Conservation (phyloP, 495 filamentous ascomycete species). For the Neurospora tetraspora region DNA sequence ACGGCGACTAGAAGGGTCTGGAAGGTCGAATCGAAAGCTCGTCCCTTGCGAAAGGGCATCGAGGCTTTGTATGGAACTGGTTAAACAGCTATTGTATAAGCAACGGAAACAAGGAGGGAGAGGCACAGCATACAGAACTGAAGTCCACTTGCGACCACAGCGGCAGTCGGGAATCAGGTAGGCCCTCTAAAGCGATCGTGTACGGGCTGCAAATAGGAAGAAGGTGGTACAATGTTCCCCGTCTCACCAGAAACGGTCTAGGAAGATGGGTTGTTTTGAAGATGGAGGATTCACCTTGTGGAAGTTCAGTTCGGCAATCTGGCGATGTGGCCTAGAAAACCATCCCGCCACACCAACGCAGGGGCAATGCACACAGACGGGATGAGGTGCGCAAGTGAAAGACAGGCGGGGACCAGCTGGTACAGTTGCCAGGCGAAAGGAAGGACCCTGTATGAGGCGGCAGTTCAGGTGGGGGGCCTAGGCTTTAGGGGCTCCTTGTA, state of each 20-base stretch:
- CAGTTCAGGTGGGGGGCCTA: background rate
- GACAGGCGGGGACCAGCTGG: background rate
- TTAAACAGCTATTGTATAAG: background rate
- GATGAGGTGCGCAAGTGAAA: background rate
- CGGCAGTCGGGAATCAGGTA: background rate
- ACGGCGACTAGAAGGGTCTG: background rate
- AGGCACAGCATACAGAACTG: background rate
- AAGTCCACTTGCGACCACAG: background rate
- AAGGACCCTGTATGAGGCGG: background rate
- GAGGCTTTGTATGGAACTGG: background rate
- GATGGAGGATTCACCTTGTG: background rate
- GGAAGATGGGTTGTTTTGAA: background rate
- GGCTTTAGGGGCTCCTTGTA: background rate
- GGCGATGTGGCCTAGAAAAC: background rate
- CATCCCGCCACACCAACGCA: background rate
- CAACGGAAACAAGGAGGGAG: background rate
- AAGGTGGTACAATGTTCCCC: background rate
- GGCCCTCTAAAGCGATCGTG: background rate
- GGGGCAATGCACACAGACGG: background rate
- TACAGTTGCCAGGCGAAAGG: background rate
- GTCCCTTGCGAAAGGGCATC: background rate
- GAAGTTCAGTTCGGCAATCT: background rate
- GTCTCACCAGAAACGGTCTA: background rate
- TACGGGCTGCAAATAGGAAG: background rate
- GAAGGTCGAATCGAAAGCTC: background rate